Percentiles rank a stretch among this genome's conserved stretches.
Conservation (phyloP, 1,284 basidiomycete genomes). For the Stygiomarasmius scandens region DNA sequence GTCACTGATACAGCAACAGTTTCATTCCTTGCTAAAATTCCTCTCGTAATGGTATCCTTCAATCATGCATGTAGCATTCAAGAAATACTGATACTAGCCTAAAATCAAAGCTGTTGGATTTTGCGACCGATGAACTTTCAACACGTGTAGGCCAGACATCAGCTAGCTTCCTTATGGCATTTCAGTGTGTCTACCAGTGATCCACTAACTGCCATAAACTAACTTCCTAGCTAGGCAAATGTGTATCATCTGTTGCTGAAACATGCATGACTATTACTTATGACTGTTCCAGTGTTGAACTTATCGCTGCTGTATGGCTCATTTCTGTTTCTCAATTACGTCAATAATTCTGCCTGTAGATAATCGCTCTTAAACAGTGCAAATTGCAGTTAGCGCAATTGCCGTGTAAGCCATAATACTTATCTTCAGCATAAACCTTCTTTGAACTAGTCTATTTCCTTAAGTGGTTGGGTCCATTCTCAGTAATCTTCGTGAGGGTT, state of each 20-base stretch:
- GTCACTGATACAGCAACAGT: conserved; percentile 42
- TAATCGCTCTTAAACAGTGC: conserved; percentile 81
- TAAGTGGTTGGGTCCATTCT: conserved; percentile 80
- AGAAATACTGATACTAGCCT: too few relatives aligned
- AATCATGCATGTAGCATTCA: conserved; percentile 10
- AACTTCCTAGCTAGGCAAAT: conserved; percentile 58
- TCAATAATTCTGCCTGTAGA: conserved; percentile 42
- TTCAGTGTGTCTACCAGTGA: conserved; percentile 51
- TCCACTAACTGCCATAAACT: conserved; percentile 1
- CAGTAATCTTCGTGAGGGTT: conserved; percentile 69
- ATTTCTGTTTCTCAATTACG: neutral
- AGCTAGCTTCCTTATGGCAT: conserved; percentile 85
- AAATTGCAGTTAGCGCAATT: conserved; percentile 83
- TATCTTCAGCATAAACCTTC: neutral
- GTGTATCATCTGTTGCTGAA: conserved; percentile 54
- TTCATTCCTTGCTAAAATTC: conserved; percentile 73
- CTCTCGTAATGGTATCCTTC: conserved; percentile 75
- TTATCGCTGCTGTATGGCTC: conserved; percentile 72
- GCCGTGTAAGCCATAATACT: conserved; percentile 56
- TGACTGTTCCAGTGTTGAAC: conserved; percentile 59
- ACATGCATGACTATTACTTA: neutral
- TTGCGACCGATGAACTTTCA: conserved; percentile 87
- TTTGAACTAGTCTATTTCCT: conserved; percentile 12
- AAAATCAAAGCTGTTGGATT: conserved; percentile 74
- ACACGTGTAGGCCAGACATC: conserved; percentile 83